phyloP scores from a whole-genome alignment of 2,329 filamentous ascomycete genomes.

The Ceratocystis albifundus region DNA sequence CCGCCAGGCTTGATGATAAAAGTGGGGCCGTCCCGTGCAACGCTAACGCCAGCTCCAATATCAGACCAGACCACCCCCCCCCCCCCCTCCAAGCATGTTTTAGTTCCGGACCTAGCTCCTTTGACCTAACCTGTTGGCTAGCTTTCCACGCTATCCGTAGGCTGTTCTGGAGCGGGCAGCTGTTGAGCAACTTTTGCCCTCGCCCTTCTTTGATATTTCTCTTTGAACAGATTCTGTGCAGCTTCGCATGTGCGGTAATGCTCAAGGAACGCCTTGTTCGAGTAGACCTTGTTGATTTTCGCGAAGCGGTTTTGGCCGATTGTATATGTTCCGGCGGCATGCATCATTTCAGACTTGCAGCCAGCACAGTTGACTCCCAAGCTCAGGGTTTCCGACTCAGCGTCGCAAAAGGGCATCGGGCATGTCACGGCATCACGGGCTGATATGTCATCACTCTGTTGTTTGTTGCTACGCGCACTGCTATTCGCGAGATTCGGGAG shows the following conservation, averaged over 20 bases:
- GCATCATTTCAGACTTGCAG: not conserved
- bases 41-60: too few relatives aligned
- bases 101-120: too few relatives aligned
- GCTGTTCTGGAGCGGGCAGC: too few relatives aligned
- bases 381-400: not conserved
- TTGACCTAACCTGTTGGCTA: too few relatives aligned
- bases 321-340: not conserved
- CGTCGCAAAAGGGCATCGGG: slow-evolving; percentile 7
- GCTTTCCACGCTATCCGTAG: too few relatives aligned
- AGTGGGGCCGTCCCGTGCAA: not conserved
- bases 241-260: slow-evolving; percentile 6
- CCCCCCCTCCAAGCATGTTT: too few relatives aligned
- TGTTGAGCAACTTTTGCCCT: too few relatives aligned
- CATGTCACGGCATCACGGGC: slow-evolving; percentile 7
- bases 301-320: not conserved
- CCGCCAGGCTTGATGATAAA: not conserved
- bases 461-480: not conserved
- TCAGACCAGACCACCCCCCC: too few relatives aligned
- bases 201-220: not conserved
- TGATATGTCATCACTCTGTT: not conserved
- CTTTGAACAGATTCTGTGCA: slow-evolving; percentile 3
- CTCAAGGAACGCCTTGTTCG: slow-evolving; percentile 4
- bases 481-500: not conserved
- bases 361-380: slow-evolving; percentile 11
- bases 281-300: slow-evolving; percentile 1